Conservation (phyloP, 129 eudicot genomes). For the Solidago caesia region DNA sequence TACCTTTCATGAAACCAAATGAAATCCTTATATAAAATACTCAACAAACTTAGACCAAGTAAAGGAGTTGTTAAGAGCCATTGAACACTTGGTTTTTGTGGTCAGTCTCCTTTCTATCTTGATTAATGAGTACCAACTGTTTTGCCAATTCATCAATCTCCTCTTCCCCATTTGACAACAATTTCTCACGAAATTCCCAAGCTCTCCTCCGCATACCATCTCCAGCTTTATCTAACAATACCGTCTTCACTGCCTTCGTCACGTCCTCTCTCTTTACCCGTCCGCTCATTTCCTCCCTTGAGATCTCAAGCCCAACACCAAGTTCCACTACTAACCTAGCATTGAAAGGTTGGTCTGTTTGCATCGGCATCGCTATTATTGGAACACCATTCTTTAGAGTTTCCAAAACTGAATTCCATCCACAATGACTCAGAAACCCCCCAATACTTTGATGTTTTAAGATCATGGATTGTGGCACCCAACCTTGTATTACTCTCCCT, state of each 20-base stretch:
- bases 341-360: neutral
- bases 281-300: neutral
- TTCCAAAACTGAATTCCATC: neutral
- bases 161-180: neutral
- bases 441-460: neutral
- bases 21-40: too few species aligned
- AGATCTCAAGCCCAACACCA: neutral
- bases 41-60: too few species aligned
- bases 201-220: neutral
- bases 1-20: too few species aligned
- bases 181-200: neutral
- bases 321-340: neutral
- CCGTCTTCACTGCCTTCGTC: neutral
- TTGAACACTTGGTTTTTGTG: too few species aligned
- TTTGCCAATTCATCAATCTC: neutral
- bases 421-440: neutral
- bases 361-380: neutral
- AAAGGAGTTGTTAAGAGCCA: too few species aligned
- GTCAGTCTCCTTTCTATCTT: neutral
- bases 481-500: neutral
- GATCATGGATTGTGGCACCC: neutral
- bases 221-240: neutral
- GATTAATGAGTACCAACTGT: too few species aligned
- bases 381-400: neutral
- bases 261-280: neutral